Evolutionary conservation across 768 basidiomycete genomes (phyloP).

Genomic region (Rubroboletus satanas): DNA sequence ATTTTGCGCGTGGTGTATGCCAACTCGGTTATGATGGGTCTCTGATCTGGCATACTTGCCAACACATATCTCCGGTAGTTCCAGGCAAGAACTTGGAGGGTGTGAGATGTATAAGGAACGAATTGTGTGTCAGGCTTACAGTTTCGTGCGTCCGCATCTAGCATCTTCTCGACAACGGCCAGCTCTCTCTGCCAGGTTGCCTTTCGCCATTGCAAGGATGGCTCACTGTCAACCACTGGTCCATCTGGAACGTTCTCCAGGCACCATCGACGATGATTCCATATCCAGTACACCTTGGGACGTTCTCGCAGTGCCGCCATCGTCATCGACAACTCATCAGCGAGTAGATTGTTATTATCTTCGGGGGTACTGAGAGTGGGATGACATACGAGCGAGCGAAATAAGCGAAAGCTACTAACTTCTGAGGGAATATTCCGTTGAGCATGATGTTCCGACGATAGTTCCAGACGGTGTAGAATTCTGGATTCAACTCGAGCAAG

Average conservation of each 20-base stretch:
- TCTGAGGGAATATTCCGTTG: constrained; percentile 62
- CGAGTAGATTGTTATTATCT: constrained; percentile 59
- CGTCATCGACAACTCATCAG: constrained; percentile 76
- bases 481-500: constrained; percentile 82
- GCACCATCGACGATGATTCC: constrained; percentile 98
- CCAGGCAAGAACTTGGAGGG: constrained; percentile 83
- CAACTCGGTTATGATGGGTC: constrained; percentile 64
- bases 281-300: constrained; percentile 98
- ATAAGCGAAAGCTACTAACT: constrained; percentile 39
- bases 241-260: constrained; percentile 80
- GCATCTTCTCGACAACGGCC: constrained; percentile 86
- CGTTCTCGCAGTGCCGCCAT: constrained; percentile 74
- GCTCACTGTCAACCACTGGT: constrained; percentile 45
- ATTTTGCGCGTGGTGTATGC: constrained; percentile 89
- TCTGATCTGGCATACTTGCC: constrained; percentile 57
- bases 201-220: constrained; percentile 66
- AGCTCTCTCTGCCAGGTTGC: constrained; percentile 83
- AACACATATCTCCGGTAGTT: constrained; percentile 88
- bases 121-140: constrained; percentile 50
- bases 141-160: constrained; percentile 87
- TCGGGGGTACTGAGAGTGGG: constrained; percentile 48
- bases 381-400: constrained; percentile 6
- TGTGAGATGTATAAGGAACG: constrained; percentile 1
- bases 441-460: constrained; percentile 80
- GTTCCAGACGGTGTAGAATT: constrained; percentile 97